Conservation (phyloP, 352 stramenopile species). For the Phytophthora melonis region DNA sequence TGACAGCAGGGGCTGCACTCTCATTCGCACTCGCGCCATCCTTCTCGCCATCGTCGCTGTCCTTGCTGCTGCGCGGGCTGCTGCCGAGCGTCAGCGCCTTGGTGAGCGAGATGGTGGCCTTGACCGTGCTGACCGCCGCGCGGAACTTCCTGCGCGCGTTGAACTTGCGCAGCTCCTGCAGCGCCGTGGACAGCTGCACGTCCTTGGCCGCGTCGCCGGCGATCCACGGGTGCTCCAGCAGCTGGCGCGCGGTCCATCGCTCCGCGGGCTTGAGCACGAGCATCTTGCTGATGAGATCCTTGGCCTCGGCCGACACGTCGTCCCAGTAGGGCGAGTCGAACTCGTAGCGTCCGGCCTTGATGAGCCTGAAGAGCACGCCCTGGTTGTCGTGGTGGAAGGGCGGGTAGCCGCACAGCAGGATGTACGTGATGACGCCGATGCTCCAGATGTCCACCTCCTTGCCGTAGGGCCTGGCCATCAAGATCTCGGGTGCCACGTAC, state of each 20-base stretch:
- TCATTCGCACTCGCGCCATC: background rate
- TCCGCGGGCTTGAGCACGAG: conserved; percentile 88
- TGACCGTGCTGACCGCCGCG: conserved; percentile 92
- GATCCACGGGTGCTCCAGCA: conserved; percentile 93
- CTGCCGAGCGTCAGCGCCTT: conserved; percentile 62
- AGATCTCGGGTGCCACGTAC: conserved; percentile 86
- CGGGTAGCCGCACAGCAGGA: conserved; percentile 84
- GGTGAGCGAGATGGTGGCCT: conserved; percentile 81
- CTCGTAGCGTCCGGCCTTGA: conserved; percentile 74
- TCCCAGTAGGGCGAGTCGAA: conserved; percentile 89
- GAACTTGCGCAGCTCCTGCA: conserved; percentile 92
- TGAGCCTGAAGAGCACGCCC: conserved; percentile 79
- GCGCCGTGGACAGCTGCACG: conserved; percentile 85
- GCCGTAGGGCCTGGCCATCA: conserved; percentile 75
- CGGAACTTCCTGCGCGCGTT: conserved; percentile 96
- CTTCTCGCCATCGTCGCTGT: conserved; percentile 40
- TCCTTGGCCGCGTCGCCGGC: conserved; percentile 65
- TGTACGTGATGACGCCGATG: conserved; percentile 92
- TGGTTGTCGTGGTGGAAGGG: conserved; percentile 94
- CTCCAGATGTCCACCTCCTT: conserved; percentile 90
- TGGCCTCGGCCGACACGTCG: conserved; percentile 73
- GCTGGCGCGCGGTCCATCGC: conserved; percentile 75
- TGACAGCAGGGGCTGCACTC: conserved; percentile 5
- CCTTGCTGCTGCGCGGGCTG: conserved; percentile 41
- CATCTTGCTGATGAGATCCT: conserved; percentile 92